phyloP scores from a whole-genome alignment of 257 asterid genomes.

The Fraxinus americana region DNA sequence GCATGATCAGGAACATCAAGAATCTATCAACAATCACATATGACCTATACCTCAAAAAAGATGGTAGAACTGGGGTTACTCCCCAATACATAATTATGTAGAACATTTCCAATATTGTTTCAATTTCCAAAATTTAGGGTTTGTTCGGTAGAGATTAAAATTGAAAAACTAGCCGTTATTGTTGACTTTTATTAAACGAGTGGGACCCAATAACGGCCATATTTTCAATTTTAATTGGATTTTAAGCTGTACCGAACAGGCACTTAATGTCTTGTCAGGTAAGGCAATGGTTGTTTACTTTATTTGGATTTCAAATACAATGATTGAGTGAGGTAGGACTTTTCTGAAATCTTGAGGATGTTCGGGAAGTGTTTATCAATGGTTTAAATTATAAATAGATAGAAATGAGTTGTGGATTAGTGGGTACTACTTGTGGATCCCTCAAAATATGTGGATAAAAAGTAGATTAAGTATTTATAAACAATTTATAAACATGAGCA shows the following conservation, averaged over 20 bases:
- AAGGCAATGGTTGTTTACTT: not conserved
- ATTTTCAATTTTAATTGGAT: too few relatives aligned
- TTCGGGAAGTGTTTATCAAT: not conserved
- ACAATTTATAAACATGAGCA: too few relatives aligned
- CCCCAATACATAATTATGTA: not conserved
- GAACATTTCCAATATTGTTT: conserved; percentile 12
- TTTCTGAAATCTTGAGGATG: not conserved
- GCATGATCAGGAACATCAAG: conserved; percentile 10
- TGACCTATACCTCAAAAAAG: conserved; percentile 2
- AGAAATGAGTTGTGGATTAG: too few relatives aligned
- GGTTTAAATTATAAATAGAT: too few relatives aligned
- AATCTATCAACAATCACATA: conserved; percentile 3
- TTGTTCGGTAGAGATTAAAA: too few relatives aligned
- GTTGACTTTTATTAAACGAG: too few relatives aligned
- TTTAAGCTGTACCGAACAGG: too few relatives aligned
- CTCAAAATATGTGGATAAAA: too few relatives aligned
- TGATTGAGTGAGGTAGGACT: conserved; percentile 9
- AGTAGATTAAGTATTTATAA: too few relatives aligned
- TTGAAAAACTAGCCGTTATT: too few relatives aligned
- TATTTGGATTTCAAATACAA: conserved; percentile 13
- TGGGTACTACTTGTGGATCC: too few relatives aligned
- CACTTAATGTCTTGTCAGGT: conserved; percentile 10
- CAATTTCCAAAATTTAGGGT: conserved; percentile 11
- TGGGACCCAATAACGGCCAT: too few relatives aligned
- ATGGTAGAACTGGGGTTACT: not conserved